A percentile compares a stretch with the other conserved stretches of the same genome.
Evolutionary conservation across 2,329 filamentous ascomycete genomes (phyloP).

Genomic region (Fusarium sp.): DNA sequence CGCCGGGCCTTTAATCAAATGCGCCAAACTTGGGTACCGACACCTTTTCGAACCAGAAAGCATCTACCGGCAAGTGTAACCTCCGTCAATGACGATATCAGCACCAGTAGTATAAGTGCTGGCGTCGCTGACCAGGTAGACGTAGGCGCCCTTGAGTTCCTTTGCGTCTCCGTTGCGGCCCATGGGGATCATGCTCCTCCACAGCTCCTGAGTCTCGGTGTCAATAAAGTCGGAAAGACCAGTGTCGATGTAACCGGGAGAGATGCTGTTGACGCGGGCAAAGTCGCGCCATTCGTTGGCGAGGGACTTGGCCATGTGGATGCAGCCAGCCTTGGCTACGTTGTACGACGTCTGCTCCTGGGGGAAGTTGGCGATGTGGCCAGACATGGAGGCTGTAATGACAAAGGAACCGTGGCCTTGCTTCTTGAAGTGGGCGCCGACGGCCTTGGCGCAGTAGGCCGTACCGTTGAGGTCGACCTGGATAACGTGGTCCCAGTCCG

Average conservation of each 20-base stretch:
- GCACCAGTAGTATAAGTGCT: conserved; percentile 79
- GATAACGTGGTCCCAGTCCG: conserved; percentile 74
- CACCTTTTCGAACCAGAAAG: conserved; percentile 2
- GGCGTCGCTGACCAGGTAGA: conserved; percentile 81
- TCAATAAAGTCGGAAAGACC: conserved; percentile 75
- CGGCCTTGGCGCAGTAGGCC: conserved; percentile 74
- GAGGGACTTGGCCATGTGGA: conserved; percentile 56
- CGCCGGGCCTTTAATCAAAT: conserved; percentile 9
- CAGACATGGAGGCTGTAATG: conserved; percentile 76
- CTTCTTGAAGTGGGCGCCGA: conserved; percentile 72
- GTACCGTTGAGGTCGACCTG: conserved; percentile 73
- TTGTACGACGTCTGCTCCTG: conserved; percentile 76
- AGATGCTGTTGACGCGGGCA: conserved; percentile 73
- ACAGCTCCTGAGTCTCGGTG: conserved; percentile 74
- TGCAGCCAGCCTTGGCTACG: conserved; percentile 68
- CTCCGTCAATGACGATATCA: conserved; percentile 78
- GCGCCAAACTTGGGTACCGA: conserved; percentile 16
- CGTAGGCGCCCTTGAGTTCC: conserved; percentile 81
- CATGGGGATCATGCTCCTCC: conserved; percentile 81
- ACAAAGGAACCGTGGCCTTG: conserved; percentile 73
- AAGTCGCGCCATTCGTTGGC: conserved; percentile 77
- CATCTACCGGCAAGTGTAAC: conserved; percentile 64
- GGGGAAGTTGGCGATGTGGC: conserved; percentile 76
- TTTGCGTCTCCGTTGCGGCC: conserved; percentile 73
- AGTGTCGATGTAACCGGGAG: conserved; percentile 75